These are phyloP conservation scores for Lactifluus echinatus DNA, from an alignment of 768 basidiomycete species.

Conservation along the genomic window DNA sequence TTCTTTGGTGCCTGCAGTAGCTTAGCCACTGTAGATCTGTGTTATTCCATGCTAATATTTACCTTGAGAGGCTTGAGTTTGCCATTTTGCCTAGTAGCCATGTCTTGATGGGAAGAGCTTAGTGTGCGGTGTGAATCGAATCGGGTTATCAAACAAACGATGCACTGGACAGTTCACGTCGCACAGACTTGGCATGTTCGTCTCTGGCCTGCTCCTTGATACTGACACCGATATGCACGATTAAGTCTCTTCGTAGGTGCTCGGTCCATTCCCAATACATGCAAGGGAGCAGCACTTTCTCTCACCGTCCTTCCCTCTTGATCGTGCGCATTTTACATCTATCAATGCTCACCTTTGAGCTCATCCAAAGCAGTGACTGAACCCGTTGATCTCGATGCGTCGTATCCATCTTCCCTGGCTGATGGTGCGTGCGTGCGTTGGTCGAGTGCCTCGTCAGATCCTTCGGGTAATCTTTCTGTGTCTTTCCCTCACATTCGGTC, in stretches of 20 bases:
- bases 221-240: not conserved
- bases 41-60: constrained; percentile 4
- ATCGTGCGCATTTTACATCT: constrained; percentile 37
- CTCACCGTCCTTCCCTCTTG: constrained; percentile 67
- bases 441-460: constrained; percentile 36
- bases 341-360: not conserved
- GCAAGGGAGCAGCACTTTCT: constrained; percentile 78
- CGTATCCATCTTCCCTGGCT: constrained; percentile 62
- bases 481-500: constrained; percentile 58
- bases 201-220: constrained; percentile 16
- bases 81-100: constrained; percentile 70
- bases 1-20: constrained; percentile 68
- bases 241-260: constrained; percentile 37
- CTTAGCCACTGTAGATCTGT: not conserved
- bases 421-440: constrained; percentile 54
- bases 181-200: constrained; percentile 59
- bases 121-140: too few relatives aligned
- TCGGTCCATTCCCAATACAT: constrained; percentile 79
- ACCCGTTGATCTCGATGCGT: constrained; percentile 38
- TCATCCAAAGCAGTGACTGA: constrained; percentile 35
- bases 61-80: constrained; percentile 87
- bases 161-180: not conserved
- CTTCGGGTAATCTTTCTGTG: constrained; percentile 45
- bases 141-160: not conserved
- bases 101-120: too few relatives aligned